phyloP scores from a whole-genome alignment of 163 green algal genomes.

The Scenedesmus sp. region DNA sequence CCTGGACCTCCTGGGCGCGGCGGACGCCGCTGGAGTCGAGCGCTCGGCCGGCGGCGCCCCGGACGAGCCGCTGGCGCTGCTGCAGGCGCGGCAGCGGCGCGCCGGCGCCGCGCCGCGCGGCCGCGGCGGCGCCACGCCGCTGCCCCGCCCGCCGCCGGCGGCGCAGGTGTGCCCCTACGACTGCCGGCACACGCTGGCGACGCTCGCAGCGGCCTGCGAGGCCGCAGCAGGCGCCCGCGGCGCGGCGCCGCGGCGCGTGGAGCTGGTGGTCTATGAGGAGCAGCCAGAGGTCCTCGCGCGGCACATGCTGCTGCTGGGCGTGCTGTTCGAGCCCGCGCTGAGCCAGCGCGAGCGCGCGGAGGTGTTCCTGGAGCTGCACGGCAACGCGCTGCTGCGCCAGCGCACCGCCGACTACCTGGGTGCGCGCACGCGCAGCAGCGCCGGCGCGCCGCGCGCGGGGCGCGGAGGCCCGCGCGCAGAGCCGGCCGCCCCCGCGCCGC shows the following conservation, averaged over 20 bases:
- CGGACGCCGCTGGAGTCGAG: conserved; percentile 9
- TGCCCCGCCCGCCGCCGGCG: neutral
- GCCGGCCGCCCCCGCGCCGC: too few relatives aligned
- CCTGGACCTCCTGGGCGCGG: conserved; percentile 26
- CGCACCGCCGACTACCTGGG: conserved; percentile 62
- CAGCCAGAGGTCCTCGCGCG: conserved; percentile 67
- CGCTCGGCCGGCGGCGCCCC: neutral
- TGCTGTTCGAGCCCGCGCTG: conserved; percentile 65
- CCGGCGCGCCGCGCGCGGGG: too few relatives aligned
- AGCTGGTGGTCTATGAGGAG: conserved; percentile 74
- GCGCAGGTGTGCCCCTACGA: conserved; percentile 62
- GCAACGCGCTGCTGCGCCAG: conserved; percentile 64
- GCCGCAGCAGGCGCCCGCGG: neutral
- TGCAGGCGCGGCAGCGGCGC: conserved; percentile 49
- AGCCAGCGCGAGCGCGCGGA: conserved; percentile 50
- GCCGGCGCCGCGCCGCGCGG: neutral
- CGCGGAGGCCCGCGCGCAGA: too few relatives aligned
- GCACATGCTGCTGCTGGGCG: conserved; percentile 69
- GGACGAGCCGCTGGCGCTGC: conserved; percentile 41
- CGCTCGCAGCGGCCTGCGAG: conserved; percentile 41
- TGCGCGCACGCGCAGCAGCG: conserved; percentile 24
- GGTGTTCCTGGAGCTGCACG: conserved; percentile 73
- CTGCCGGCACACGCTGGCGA: conserved; percentile 59
- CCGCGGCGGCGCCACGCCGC: neutral
- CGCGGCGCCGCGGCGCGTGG: conserved; percentile 40